Evolutionary conservation across 148 eudicot species (phyloP).

Genomic region (Rhododendron simsii): DNA sequence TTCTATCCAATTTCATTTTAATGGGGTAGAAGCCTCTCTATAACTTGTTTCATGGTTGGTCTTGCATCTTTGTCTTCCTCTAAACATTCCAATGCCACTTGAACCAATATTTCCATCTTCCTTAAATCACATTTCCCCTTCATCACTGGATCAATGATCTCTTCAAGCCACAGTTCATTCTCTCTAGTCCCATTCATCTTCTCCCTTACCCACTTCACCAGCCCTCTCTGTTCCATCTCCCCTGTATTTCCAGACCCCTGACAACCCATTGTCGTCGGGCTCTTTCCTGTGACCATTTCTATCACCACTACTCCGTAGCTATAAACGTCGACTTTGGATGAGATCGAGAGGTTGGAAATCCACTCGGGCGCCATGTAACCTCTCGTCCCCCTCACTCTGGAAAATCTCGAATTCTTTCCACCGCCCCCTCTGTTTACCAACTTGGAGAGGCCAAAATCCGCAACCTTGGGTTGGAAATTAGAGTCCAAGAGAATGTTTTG

Average conservation of each 20-base stretch:
- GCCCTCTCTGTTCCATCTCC: neutral
- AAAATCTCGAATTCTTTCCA: neutral
- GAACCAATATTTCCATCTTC: slow-evolving; percentile 19
- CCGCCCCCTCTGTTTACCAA: slow-evolving; percentile 1
- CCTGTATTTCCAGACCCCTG: neutral
- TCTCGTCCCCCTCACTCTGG: slow-evolving; percentile 1
- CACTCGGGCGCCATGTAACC: slow-evolving; percentile 10
- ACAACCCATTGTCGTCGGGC: neutral
- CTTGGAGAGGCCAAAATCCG: slow-evolving; percentile 23
- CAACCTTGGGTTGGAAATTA: slow-evolving; percentile 18
- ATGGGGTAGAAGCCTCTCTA: slow-evolving; percentile 12
- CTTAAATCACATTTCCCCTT: slow-evolving; percentile 15
- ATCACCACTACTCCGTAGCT: slow-evolving; percentile 4
- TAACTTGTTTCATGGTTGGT: slow-evolving; percentile 38
- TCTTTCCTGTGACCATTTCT: slow-evolving; percentile 8
- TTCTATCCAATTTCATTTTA: neutral
- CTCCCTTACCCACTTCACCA: slow-evolving; percentile 28
- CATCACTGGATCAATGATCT: slow-evolving; percentile 20
- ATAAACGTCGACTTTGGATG: slow-evolving; percentile 11
- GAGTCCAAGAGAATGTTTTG: slow-evolving; percentile 15
- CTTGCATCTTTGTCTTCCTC: slow-evolving; percentile 34
- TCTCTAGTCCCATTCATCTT: neutral
- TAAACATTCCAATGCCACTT: slow-evolving; percentile 37
- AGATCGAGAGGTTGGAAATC: neutral
- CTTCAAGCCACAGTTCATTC: neutral